These are phyloP conservation scores for Thermomucor indicae-seudaticae DNA, from an alignment of 371 early-diverging fungal genomes.

Conservation along the genomic window DNA sequence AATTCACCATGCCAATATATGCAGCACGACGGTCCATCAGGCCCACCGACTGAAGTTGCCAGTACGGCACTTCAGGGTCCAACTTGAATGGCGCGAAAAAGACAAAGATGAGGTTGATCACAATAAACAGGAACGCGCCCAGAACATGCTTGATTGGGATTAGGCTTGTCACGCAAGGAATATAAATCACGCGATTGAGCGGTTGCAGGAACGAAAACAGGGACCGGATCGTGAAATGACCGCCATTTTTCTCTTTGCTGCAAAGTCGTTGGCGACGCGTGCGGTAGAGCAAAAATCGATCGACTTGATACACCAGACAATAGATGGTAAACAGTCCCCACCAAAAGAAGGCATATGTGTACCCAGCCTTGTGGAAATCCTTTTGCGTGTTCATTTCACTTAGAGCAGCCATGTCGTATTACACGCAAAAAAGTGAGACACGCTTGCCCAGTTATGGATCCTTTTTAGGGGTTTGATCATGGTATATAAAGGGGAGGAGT, in stretches of 20 bases:
- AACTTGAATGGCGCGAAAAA: conserved; percentile 25
- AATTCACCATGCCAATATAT: conserved; percentile 40
- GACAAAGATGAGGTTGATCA: conserved; percentile 27
- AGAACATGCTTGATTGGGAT: conserved; percentile 37
- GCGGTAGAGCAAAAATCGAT: conserved; percentile 21
- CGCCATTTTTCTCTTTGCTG: background rate
- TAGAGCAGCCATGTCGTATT: too few species aligned
- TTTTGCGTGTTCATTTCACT: conserved; percentile 6
- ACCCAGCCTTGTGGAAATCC: conserved; percentile 17
- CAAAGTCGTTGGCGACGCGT: conserved; percentile 15
- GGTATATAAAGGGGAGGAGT: too few species aligned
- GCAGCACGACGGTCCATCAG: conserved; percentile 43
- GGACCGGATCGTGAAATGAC: conserved; percentile 2
- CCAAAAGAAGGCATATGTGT: conserved; percentile 32
- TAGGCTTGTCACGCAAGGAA: conserved; percentile 36
- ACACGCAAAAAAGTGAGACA: too few species aligned
- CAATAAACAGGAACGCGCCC: conserved; percentile 24
- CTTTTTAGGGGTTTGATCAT: too few species aligned
- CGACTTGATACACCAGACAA: conserved; percentile 31
- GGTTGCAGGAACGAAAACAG: conserved; percentile 6
- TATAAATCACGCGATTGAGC: conserved; percentile 15
- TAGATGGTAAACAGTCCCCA: conserved; percentile 41
- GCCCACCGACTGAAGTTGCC: conserved; percentile 8
- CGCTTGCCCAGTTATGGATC: too few species aligned
- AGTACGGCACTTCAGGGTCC: conserved; percentile 2